Percentiles rank a stretch among this genome's conserved stretches.
phyloP scores from a whole-genome alignment of 2,329 filamentous ascomycete genomes.

The Atkinsonella texensis region DNA sequence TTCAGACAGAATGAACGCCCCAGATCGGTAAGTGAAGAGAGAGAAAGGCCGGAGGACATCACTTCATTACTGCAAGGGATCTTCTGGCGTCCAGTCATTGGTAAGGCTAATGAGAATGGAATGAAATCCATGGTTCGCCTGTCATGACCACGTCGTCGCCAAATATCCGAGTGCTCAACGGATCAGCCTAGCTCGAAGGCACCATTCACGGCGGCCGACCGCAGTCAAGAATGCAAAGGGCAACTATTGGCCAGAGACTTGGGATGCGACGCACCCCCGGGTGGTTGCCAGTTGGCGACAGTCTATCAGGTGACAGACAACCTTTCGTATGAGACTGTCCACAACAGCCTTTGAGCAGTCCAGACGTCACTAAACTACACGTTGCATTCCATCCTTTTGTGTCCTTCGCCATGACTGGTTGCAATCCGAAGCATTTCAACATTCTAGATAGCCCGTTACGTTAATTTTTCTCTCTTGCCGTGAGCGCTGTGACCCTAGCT shows the following conservation, averaged over 20 bases:
- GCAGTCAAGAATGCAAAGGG: too few relatives aligned
- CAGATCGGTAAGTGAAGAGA: constrained; percentile 36
- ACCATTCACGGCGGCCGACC: too few relatives aligned
- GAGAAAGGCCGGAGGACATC: background rate
- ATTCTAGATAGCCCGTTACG: constrained; percentile 24
- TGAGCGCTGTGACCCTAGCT: constrained; percentile 9
- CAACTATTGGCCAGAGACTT: background rate
- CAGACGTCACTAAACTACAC: background rate
- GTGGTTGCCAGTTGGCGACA: background rate
- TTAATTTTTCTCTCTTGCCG: constrained; percentile 6
- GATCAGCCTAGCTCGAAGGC: too few relatives aligned
- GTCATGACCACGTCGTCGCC: background rate
- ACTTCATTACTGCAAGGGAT: background rate
- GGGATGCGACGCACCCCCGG: background rate
- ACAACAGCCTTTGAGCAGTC: background rate
- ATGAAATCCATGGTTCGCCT: background rate
- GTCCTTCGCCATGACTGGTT: constrained; percentile 18
- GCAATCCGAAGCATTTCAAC: constrained; percentile 29
- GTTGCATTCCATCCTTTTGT: background rate
- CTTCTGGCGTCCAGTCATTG: background rate
- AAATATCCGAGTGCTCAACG: background rate
- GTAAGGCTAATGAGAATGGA: background rate
- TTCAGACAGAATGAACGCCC: constrained; percentile 38
- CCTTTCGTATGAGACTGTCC: background rate
- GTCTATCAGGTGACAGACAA: background rate